Base-by-base conservation (phyloP, 1,284 basidiomycete genomes). In the Peniophora sp. region DNA sequence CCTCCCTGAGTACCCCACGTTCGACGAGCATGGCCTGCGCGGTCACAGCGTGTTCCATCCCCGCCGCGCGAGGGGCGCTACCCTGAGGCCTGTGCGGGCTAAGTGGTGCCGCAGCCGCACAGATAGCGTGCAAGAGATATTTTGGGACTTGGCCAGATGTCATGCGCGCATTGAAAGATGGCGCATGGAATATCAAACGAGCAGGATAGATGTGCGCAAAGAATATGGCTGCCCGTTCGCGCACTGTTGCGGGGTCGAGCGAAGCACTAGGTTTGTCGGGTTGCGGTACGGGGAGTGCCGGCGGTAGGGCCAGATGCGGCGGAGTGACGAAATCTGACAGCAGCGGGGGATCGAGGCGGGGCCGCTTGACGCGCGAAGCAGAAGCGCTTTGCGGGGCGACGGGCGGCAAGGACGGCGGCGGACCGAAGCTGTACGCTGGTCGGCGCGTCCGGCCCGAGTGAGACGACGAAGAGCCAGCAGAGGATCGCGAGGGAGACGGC, bases 171-270 rank as follows among this genome's bases (percentile, higher is more conserved):
- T 79, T 72, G 61, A 90, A 90, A 11, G 82, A 79, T 14, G 88
- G 80, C 51, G 85, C 84, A 66, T 90, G 87, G 44, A 90, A 75
- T 55, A 88, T 75, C 58, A 82, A 73, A 39, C 83, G 77, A 53
- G 81, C 78, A 10, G 88, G 87, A 60, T 89, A 84, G 58, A 81
- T 83, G 63, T 87, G 86, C 22, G 86, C 75, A 63, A 90, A 90
- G 65, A 90, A 90, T 11, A 90, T 69, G 62, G 85, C 85, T 24
- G 85, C 83, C 51, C 89, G 76, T 64, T 89, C 86, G 52, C 83
- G 76, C 9, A 81, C 83, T 51, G 85, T 74, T 22, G 72, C 65
- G 27, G 78, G 78, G 58, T 88, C 83, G 23, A 85, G 73, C 45
- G 32, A 35, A 58, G 54, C 42, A 54, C 42, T 8, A 57, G 53